Evolutionary conservation across 352 stramenopile species (phyloP), one percentile per base, ranked within the genome.

Genomic region (Phytophthora pisi): DNA sequence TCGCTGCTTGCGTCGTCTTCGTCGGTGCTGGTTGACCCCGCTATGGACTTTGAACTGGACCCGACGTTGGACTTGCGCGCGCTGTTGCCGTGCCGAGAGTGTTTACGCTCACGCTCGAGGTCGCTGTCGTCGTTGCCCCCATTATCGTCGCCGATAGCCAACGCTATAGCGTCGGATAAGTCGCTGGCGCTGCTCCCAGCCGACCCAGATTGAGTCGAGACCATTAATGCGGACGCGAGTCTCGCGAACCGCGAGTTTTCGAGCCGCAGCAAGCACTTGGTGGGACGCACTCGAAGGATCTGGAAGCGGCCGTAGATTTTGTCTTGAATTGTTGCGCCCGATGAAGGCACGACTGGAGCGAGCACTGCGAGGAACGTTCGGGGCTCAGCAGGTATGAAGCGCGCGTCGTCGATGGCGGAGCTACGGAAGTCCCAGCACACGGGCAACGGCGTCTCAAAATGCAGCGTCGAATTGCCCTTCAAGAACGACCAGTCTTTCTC

Each of bases 391-490:
- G 87, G 87, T 9, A 93, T 65, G 58, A 93, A 91, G 1, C 79
- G 84, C 6, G 76, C 75, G 47, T 92, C 85, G 45, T 95, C 85
- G 34, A 92, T 83, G 13, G 84, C 66, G 6, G 84, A 91, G 65
- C 71, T 89, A 34, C 88, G 81, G 57, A 93, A 83, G 9, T 79
- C 68, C 87, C 87, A 95, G 16, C 82, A 86, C 18, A 93, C 82
- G 0, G 80, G 72, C 5, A 92, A 45, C 26, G 86, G 72, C 4
- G 71, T 78, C 18, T 76, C 77, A 3, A 84, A 65, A 0, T 77
- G 73, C 5, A 89, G 56, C 0, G 68, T 75, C 7, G 74, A 73
- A 64, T 61, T 80, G 5, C 78, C 82, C 2, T 57, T 4, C 20
- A 87, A 61, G 51, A 93, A 93, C 3, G 67, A 59, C 86, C 86